Base-by-base conservation (phyloP, 768 basidiomycete genomes). In the Naganishia friedmannii region DNA sequence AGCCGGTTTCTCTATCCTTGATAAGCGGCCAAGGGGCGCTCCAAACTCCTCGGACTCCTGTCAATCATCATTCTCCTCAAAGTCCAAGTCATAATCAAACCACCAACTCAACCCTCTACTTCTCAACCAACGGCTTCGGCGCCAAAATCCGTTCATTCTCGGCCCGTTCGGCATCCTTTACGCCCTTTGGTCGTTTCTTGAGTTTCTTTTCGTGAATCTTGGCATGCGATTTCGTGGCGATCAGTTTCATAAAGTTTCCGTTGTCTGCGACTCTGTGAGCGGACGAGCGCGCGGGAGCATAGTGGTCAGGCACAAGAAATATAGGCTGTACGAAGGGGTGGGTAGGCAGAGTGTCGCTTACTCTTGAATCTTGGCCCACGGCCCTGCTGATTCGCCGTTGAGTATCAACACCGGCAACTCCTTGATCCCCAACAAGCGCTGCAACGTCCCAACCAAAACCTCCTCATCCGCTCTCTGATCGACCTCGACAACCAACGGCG, bases 81-180 rank as follows among this genome's bases (percentile, higher is more conserved):
- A 12, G 34, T n/a, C 34, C 34, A 37, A 37, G 12, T 37, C 42
- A 42, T 15, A 37, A 17, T 42, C 42, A 15, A 42, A 17, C 42
- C 7, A 42, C 42, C 42, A 2, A 42, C 7, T 53, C 53, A 2
- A 3, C 10, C 8, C 21, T 55, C 26, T 29, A 17, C 28, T 32
- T 60, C 8, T 70, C 74, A 10, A 65, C 55, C 46, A 80, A 74
- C 23, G 78, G 78, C 34, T 68, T 73, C 0, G 80, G 80, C 21
- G 70, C 75, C 31, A 81, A 69, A 21, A 81, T 73, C 23, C 77
- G 48, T 73, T 81, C 78, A 54, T 77, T 77, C 73, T 81, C 79
- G 28, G 74, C 66, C 45, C 79, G 69, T 69, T 76, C 74, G 68
- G 65, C 72, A 66, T 79, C 78, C 71, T 75, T 79, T 13, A 74